phyloP scores from a whole-genome alignment of 169 alveolate species.

The Fabrea salina region DNA sequence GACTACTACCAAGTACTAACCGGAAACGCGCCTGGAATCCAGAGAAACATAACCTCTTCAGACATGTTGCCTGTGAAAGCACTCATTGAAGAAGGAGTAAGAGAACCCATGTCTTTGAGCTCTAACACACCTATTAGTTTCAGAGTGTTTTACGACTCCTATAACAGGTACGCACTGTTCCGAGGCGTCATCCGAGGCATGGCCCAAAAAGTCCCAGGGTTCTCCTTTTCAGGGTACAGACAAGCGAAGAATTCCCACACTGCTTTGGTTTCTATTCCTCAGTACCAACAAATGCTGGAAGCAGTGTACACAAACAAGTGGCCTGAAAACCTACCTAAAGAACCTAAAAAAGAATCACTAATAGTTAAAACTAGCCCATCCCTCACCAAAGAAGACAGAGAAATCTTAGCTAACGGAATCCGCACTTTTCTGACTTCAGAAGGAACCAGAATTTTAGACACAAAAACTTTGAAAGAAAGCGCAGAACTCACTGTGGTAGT shows the following conservation, averaged over 20 bases:
- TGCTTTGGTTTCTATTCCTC: constrained; percentile 45
- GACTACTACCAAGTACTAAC: constrained; percentile 18
- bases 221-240: constrained; percentile 51
- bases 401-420: constrained; percentile 63
- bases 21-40: neutral
- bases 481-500: constrained; percentile 53
- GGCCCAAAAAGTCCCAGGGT: constrained; percentile 74
- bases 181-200: constrained; percentile 49
- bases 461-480: constrained; percentile 43
- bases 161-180: constrained; percentile 13
- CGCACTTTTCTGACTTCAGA: constrained; percentile 65
- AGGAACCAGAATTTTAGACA: constrained; percentile 50
- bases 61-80: constrained; percentile 32
- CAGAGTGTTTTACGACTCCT: neutral
- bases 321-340: constrained; percentile 58
- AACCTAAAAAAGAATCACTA: constrained; percentile 18
- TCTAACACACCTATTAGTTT: constrained; percentile 42
- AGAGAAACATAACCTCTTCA: constrained; percentile 8
- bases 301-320: neutral
- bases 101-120: constrained; percentile 46
- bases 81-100: constrained; percentile 61
- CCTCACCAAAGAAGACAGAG: constrained; percentile 53
- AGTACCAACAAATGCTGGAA: constrained; percentile 29
- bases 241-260: constrained; percentile 35
- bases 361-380: constrained; percentile 49